Evolutionary conservation across 441 rosid species (phyloP).

Genomic region (Euphorbia corollata): DNA sequence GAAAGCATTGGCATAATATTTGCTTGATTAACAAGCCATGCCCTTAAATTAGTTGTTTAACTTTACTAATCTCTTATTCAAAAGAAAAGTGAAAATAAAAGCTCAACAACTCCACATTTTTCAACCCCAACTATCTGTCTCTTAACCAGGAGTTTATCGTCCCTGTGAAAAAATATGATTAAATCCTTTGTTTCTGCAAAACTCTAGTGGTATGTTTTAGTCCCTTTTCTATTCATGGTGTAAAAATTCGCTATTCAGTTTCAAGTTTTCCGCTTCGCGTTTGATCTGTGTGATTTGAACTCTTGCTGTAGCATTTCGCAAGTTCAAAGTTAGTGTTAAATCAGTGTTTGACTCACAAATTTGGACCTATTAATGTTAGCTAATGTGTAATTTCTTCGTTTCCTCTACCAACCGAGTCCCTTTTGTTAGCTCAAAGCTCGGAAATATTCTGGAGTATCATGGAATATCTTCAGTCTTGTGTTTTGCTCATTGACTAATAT

Average conservation of each 20-base stretch:
- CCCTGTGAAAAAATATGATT: background rate
- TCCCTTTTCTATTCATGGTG: background rate
- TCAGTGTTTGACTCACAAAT: no score
- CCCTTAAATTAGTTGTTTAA: no score
- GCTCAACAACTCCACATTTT: background rate
- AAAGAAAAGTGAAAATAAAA: background rate
- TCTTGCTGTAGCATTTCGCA: background rate
- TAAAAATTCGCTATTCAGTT: background rate
- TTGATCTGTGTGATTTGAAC: background rate
- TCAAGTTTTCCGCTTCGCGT: background rate
- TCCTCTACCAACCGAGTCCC: background rate
- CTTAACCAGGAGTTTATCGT: background rate
- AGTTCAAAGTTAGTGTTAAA: background rate
- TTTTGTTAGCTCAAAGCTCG: background rate
- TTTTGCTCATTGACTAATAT: background rate
- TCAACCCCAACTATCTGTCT: background rate
- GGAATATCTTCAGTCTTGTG: background rate
- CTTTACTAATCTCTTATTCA: no score
- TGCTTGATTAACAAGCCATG: no score
- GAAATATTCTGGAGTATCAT: background rate
- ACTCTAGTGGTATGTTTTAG: background rate
- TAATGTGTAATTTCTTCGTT: background rate
- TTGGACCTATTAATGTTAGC: no score
- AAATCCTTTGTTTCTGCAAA: background rate
- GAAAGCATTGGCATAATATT: no score